These are phyloP conservation scores for Phytomonas francai DNA, from an alignment of 208 protist species.

Conservation along the genomic window DNA sequence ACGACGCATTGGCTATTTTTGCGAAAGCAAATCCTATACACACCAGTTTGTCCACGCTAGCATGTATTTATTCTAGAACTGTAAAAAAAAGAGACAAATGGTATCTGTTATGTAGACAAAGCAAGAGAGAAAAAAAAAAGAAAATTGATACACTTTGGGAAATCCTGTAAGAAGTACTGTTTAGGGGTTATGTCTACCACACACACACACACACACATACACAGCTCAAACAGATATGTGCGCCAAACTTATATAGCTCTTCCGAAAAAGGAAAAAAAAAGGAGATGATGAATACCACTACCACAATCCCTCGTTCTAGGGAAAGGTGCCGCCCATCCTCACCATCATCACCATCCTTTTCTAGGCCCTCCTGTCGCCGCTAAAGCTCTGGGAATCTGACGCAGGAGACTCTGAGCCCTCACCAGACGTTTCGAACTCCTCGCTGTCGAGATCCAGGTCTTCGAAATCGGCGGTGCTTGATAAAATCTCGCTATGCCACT, in stretches of 20 bases:
- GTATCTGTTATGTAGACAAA: neutral
- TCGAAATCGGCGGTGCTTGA: conserved; percentile 82
- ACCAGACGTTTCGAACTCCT: conserved; percentile 43
- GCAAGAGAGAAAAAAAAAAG: neutral
- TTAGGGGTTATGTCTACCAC: too few species aligned
- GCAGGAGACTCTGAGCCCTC: conserved; percentile 37
- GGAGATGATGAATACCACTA: too few species aligned
- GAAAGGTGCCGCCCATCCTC: too few species aligned
- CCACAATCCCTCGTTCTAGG: too few species aligned
- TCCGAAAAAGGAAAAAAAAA: neutral
- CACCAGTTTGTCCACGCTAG: too few species aligned
- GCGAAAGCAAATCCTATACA: too few species aligned
- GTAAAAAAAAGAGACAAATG: conserved; percentile 4
- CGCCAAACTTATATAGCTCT: too few species aligned
- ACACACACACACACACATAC: too few species aligned
- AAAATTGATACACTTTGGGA: neutral
- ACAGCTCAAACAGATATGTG: too few species aligned
- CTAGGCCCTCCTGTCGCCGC: neutral
- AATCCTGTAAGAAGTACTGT: too few species aligned
- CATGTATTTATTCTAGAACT: neutral
- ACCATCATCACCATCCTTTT: neutral
- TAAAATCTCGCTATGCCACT: conserved; percentile 89
- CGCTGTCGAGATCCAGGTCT: conserved; percentile 79
- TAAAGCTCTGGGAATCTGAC: neutral
- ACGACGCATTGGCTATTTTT: too few species aligned